Percentiles rank a stretch among this genome's conserved stretches.
These are phyloP conservation scores for Penicillium brevicompactum DNA, from an alignment of 2,329 filamentous ascomycete species.

Conservation along the genomic window DNA sequence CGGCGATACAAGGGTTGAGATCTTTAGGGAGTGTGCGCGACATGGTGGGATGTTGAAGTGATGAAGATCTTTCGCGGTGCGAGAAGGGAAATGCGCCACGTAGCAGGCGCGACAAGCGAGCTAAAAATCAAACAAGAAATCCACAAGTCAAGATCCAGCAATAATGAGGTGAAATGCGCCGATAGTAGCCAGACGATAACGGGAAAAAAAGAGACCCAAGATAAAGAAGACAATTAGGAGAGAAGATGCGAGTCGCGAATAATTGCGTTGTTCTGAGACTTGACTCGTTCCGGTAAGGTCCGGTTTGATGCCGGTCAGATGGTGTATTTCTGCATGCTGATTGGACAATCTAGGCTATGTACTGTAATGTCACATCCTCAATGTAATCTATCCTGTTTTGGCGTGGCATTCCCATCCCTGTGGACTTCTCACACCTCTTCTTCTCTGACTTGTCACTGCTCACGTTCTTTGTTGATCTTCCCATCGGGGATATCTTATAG, in stretches of 20 bases:
- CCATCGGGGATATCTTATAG: too few species aligned
- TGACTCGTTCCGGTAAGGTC: constrained; percentile 27
- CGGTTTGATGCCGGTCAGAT: constrained; percentile 15
- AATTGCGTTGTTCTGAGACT: constrained; percentile 20
- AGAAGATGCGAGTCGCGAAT: constrained; percentile 24
- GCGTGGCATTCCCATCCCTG: constrained; percentile 17
- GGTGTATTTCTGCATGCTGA: background rate
- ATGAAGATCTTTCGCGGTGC: constrained; percentile 3
- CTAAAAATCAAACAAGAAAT: constrained; percentile 17
- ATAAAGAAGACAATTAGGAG: constrained; percentile 26
- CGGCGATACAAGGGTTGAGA: constrained; percentile 49
- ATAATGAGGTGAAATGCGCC: background rate
- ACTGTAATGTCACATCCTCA: background rate
- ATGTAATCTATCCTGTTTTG: constrained; percentile 19
- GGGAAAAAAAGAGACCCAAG: constrained; percentile 5
- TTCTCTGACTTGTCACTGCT: too few species aligned
- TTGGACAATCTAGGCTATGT: constrained; percentile 10
- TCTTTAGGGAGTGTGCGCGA: constrained; percentile 50
- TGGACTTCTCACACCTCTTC: background rate
- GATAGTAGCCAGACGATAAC: constrained; percentile 4
- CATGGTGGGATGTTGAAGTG: constrained; percentile 29
- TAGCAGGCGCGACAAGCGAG: constrained; percentile 45
- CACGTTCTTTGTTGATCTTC: background rate
- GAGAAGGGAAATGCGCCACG: constrained; percentile 40
- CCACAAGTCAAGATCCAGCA: constrained; percentile 11